Evolutionary conservation across 805 yeast species (phyloP), one percentile per base, ranked within the genome.

Genomic region (Candida incommunis): DNA sequence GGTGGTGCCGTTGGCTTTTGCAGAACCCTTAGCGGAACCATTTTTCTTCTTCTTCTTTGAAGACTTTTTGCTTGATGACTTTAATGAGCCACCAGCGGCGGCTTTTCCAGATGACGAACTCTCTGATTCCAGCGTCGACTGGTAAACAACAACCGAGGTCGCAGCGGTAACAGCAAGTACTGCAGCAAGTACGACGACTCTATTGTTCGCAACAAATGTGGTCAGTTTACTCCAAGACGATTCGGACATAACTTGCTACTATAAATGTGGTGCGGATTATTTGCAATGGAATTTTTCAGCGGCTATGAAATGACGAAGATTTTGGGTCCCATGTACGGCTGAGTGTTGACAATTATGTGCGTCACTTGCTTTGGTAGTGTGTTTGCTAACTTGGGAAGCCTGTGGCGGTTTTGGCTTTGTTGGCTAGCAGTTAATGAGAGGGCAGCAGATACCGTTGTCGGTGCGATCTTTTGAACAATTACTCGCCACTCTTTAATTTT

Each of bases 121-220:
- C 63, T 45, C 68, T n/a, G 20, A 4, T 9, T 40, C 11, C 41
- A 43, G 35, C 34, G 40, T 23, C 16, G 49, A 29, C 40, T 46
- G 69, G 53, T 71, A 73, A 49, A 69, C 66, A 53, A 73, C 76
- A 7, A 83, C 80, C 46, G 80, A 78, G 27, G 74, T 72, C 24
- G 80, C 84, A 31, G 80, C 71, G 43, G 76, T 72, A 48, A 76
- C 75, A 43, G 82, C 82, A 49, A 78, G 72, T 4, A 78, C 73
- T 9, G 85, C 69, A 41, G 80, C 73, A 25, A 76, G 65, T 45
- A 82, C 70, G 35, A 80, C 82, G n/a, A 75, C 66, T 60, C 72
- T 80, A 66, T 81, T 69, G 55, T 70, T 69, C 46, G 68, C 64
- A 44, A 72, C 61, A 58, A 73, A 74, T 51, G 50, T 18, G 7